phyloP scores from a whole-genome alignment of 495 filamentous ascomycete genomes.

The Daldinia bambusicola region DNA sequence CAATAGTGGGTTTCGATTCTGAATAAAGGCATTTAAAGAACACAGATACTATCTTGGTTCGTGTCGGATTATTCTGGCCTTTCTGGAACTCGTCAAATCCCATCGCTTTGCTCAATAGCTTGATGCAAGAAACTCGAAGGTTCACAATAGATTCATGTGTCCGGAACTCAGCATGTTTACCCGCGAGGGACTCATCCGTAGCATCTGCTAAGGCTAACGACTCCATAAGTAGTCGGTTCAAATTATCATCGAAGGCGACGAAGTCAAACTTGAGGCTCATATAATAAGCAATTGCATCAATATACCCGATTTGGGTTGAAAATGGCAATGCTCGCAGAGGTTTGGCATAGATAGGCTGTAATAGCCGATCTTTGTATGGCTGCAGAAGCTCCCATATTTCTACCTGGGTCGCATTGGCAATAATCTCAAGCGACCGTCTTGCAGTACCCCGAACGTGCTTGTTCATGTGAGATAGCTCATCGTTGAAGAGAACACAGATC shows the following conservation, averaged over 20 bases:
- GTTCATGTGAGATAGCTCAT: conserved; percentile 93
- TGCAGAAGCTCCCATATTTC: conserved; percentile 86
- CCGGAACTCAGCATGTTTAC: conserved; percentile 87
- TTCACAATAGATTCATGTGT: conserved; percentile 90
- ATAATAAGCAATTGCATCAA: conserved; percentile 95
- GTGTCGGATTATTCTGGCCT: conserved; percentile 71
- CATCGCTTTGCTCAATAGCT: conserved; percentile 91
- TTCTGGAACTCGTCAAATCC: conserved; percentile 87
- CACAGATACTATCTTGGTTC: conserved; percentile 86
- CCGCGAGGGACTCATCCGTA: conserved; percentile 85
- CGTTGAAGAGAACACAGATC: conserved; percentile 83
- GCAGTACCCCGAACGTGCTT: conserved; percentile 88
- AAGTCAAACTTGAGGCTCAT: conserved; percentile 86
- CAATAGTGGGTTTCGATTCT: conserved; percentile 88
- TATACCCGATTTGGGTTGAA: conserved; percentile 93
- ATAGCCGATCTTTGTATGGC: conserved; percentile 85
- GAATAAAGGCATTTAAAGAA: conserved; percentile 99
- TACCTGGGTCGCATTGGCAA: conserved; percentile 77
- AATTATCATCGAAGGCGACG: conserved; percentile 86
- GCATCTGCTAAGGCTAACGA: conserved; percentile 92
- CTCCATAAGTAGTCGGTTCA: conserved; percentile 90
- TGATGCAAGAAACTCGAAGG: conserved; percentile 93
- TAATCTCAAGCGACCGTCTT: conserved; percentile 79
- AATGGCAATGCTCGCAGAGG: conserved; percentile 92
- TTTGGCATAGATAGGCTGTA: conserved; percentile 92